These are phyloP conservation scores for Sambucus nigra DNA, from an alignment of 129 eudicot species.

Conservation along the genomic window DNA sequence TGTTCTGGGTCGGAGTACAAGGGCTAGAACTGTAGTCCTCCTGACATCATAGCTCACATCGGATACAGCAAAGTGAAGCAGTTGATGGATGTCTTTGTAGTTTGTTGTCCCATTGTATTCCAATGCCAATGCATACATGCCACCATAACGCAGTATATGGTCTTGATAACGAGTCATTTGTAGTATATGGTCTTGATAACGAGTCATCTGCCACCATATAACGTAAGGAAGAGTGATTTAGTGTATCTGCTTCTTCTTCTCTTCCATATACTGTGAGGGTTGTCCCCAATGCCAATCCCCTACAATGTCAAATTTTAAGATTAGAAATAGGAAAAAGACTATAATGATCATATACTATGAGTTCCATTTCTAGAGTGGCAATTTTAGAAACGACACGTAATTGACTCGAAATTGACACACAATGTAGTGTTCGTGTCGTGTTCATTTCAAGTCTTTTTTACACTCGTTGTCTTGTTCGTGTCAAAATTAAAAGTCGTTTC, in stretches of 20 bases:
- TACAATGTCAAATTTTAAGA: constrained; percentile 10
- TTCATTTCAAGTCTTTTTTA: too few relatives aligned
- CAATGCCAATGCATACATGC: constrained; percentile 96
- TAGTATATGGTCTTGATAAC: too few relatives aligned
- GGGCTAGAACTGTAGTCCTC: constrained; percentile 92
- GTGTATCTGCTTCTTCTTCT: constrained; percentile 89
- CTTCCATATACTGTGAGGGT: constrained; percentile 98
- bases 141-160: constrained; percentile 88
- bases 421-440: too few relatives aligned
- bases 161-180: constrained; percentile 99
- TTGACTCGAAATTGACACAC: too few relatives aligned
- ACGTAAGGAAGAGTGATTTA: too few relatives aligned
- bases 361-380: too few relatives aligned
- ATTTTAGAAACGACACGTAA: too few relatives aligned
- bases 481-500: too few relatives aligned
- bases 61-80: constrained; percentile 94
- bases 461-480: too few relatives aligned
- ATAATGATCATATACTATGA: too few relatives aligned
- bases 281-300: constrained; percentile 88
- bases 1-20: constrained; percentile 92
- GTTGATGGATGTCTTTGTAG: constrained; percentile 88
- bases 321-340: background rate
- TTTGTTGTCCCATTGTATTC: constrained; percentile 91
- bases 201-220: too few relatives aligned
- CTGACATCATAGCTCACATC: constrained; percentile 98